Conservation (phyloP, 73 alveolate genomes). For the Uronychia binucleata region DNA sequence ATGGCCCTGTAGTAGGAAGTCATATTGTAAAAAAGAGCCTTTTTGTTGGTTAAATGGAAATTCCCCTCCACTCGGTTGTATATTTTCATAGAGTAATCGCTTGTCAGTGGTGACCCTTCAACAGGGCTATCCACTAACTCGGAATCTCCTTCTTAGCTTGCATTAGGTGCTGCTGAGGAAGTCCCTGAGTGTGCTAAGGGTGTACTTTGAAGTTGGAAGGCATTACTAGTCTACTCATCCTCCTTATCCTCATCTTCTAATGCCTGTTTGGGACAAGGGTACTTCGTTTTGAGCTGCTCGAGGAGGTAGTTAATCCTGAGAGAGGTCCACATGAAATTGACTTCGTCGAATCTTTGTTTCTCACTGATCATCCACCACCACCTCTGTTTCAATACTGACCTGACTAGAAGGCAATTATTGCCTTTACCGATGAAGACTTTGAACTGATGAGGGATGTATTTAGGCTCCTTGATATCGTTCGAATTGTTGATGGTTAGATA, state of each 20-base stretch:
- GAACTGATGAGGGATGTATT: background rate
- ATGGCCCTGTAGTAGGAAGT: constrained; percentile 53
- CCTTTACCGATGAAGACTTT: constrained; percentile 46
- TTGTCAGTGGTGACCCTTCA: background rate
- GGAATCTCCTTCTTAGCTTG: background rate
- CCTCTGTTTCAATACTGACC: constrained; percentile 23
- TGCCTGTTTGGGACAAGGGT: background rate
- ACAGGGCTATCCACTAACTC: background rate
- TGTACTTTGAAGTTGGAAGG: background rate
- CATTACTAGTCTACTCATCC: background rate
- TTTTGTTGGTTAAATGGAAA: constrained; percentile 69
- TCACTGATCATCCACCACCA: constrained; percentile 47
- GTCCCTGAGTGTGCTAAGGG: background rate
- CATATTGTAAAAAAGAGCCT: constrained; percentile 71
- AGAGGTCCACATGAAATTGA: constrained; percentile 40
- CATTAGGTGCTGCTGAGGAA: background rate
- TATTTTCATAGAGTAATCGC: constrained; percentile 7
- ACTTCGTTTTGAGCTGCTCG: background rate
- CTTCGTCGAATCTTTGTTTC: constrained; percentile 9
- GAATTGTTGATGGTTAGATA: background rate
- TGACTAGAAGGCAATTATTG: constrained; percentile 43
- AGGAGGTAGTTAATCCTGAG: constrained; percentile 7
- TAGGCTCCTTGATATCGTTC: background rate
- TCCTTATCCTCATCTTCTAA: background rate
- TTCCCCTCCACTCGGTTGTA: constrained; percentile 72